Evolutionary conservation across 164 flowering plant genomes (phyloP).

Genomic region (Cinnamomum micranthum): DNA sequence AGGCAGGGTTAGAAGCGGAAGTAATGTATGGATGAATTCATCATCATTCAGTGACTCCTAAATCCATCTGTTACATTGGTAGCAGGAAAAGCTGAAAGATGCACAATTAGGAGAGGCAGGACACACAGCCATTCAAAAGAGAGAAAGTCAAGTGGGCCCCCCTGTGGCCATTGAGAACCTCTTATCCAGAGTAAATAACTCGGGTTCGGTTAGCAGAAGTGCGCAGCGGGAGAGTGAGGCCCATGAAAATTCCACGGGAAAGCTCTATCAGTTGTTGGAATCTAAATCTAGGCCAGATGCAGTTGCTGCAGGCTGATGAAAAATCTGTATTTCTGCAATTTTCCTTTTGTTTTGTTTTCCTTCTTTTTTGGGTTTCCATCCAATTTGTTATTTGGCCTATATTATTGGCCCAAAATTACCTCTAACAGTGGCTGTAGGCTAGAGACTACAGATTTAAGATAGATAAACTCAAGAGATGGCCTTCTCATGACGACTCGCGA

Average conservation of each 20-base stretch:
- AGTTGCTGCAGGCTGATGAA: slow-evolving; percentile 73
- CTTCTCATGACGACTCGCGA: background rate
- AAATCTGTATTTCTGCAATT: background rate
- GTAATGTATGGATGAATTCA: background rate
- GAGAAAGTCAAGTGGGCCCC: slow-evolving; percentile 24
- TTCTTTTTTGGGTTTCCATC: background rate
- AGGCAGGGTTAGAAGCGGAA: background rate
- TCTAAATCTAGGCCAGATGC: slow-evolving; percentile 72
- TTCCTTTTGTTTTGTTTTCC: background rate
- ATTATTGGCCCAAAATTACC: slow-evolving; percentile 35
- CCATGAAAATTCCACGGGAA: slow-evolving; percentile 50
- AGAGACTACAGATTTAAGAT: background rate
- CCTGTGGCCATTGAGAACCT: slow-evolving; percentile 62
- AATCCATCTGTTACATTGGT: background rate
- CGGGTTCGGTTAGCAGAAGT: slow-evolving; percentile 28
- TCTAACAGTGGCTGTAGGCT: slow-evolving; percentile 30
- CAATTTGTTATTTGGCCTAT: slow-evolving; percentile 29
- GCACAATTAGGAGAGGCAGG: slow-evolving; percentile 28
- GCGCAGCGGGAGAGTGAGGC: slow-evolving; percentile 38
- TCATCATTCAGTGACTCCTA: no score
- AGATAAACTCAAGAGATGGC: no score
- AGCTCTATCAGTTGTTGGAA: slow-evolving; percentile 79
- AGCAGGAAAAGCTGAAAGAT: slow-evolving; percentile 60
- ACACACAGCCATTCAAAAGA: slow-evolving; percentile 20
- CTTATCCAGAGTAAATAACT: slow-evolving; percentile 61